These are phyloP conservation scores for Massariosphaeria phaeospora DNA, from an alignment of 495 filamentous ascomycete species.

Conservation along the genomic window DNA sequence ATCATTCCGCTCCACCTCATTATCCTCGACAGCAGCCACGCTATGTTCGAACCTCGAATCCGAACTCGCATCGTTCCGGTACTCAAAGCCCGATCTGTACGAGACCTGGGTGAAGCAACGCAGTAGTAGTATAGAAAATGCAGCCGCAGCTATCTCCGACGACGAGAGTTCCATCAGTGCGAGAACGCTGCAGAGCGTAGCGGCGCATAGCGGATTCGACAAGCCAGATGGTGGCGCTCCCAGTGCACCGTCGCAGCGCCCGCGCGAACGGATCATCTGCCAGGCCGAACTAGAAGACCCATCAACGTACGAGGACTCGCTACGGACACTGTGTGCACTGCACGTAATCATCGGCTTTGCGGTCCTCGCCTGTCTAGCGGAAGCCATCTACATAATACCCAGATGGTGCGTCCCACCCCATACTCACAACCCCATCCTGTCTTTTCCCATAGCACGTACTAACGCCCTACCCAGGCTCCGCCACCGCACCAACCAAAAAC, in stretches of 20 bases:
- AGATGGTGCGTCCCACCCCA: constrained; percentile 5
- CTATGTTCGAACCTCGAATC: constrained; percentile 9
- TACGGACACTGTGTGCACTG: constrained; percentile 2
- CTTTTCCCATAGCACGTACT: neutral
- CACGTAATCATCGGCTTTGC: constrained; percentile 11
- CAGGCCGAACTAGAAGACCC: constrained; percentile 1
- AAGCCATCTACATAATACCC: neutral
- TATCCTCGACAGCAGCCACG: neutral
- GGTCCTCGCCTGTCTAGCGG: constrained; percentile 17
- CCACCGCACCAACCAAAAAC: neutral
- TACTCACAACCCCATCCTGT: neutral
- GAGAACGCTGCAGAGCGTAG: neutral
- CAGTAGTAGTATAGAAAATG: neutral
- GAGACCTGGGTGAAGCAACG: neutral
- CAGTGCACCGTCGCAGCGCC: constrained; percentile 3
- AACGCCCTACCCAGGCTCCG: neutral
- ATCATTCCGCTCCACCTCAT: neutral
- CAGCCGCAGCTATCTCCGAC: neutral
- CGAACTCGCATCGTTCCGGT: constrained; percentile 11
- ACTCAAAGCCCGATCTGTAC: constrained; percentile 13
- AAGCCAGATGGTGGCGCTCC: neutral
- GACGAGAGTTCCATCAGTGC: neutral
- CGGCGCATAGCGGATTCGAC: neutral
- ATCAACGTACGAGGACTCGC: constrained; percentile 8
- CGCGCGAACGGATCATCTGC: constrained; percentile 11